Percentiles rank a stretch among this genome's conserved stretches.
Evolutionary conservation across 2,329 filamentous ascomycete species (phyloP).

Genomic region (Pseudopyricularia javanii): DNA sequence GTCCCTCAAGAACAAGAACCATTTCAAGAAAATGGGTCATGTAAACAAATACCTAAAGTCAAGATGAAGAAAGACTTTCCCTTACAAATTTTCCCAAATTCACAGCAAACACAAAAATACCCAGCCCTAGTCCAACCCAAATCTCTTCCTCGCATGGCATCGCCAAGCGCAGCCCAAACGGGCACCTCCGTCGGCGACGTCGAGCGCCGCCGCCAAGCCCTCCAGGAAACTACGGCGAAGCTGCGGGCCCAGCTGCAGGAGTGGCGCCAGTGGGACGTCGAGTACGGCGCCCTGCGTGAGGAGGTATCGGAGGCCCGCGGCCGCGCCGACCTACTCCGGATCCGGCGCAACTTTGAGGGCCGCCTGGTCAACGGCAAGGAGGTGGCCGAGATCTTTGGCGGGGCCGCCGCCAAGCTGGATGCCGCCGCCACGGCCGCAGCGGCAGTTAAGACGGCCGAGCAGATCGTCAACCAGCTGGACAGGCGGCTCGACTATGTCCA

Average conservation of each 20-base stretch:
- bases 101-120: not conserved
- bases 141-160: not conserved
- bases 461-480: conserved; percentile 56
- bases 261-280: conserved; percentile 84
- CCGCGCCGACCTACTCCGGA: conserved; percentile 40
- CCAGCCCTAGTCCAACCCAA: not conserved
- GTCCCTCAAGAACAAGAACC: too few species aligned
- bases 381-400: conserved; percentile 35
- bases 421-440: conserved; percentile 6
- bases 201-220: conserved; percentile 60
- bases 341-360: conserved; percentile 48
- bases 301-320: conserved; percentile 46
- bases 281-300: conserved; percentile 82
- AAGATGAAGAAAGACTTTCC: too few species aligned
- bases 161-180: not conserved
- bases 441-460: conserved; percentile 38
- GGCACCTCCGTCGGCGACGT: conserved; percentile 29
- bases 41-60: too few species aligned
- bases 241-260: conserved; percentile 67
- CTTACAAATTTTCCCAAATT: too few species aligned
- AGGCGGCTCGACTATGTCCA: conserved; percentile 82
- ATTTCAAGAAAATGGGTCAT: too few species aligned
- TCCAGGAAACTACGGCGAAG: conserved; percentile 65
- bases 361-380: conserved; percentile 49
- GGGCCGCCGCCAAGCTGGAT: conserved; percentile 15